Percentiles rank a stretch among this genome's conserved stretches.
Conservation (phyloP, 2,329 filamentous ascomycete genomes). For the Neopestalotiopsis clavispora region DNA sequence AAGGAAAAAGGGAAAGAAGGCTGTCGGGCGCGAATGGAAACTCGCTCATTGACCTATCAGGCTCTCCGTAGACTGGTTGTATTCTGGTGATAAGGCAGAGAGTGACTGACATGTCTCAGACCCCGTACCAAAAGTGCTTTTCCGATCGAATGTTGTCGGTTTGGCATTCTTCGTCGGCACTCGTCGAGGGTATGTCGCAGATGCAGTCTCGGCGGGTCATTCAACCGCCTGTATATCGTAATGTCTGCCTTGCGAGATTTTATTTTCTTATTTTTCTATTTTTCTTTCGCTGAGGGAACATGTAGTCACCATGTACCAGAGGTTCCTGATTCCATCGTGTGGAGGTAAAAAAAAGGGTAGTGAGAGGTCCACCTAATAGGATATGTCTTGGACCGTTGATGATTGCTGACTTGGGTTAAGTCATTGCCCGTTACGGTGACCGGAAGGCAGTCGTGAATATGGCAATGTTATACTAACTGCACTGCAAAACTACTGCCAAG, state of each 20-base stretch:
- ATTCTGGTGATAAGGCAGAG: background rate
- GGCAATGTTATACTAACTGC: background rate
- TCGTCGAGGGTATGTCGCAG: background rate
- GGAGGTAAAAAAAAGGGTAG: background rate
- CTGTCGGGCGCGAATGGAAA: background rate
- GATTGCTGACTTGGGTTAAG: background rate
- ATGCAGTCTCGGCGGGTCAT: background rate
- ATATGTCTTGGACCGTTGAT: background rate
- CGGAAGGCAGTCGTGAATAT: background rate
- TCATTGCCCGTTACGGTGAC: background rate
- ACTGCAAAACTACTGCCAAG: background rate
- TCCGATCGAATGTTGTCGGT: background rate
- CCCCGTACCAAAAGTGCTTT: background rate
- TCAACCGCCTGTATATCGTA: background rate
- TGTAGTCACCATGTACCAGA: background rate
- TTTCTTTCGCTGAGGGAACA: background rate
- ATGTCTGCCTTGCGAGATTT: background rate
- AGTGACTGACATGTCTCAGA: background rate
- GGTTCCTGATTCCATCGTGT: background rate
- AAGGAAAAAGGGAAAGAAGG: background rate
- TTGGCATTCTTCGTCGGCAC: background rate
- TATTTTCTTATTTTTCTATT: background rate
- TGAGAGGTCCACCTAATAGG: background rate
- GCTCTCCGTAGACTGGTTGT: background rate
- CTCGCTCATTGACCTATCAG: background rate